Conservation (phyloP, 75 land plant species). For the Adiantum capillusveneris region DNA sequence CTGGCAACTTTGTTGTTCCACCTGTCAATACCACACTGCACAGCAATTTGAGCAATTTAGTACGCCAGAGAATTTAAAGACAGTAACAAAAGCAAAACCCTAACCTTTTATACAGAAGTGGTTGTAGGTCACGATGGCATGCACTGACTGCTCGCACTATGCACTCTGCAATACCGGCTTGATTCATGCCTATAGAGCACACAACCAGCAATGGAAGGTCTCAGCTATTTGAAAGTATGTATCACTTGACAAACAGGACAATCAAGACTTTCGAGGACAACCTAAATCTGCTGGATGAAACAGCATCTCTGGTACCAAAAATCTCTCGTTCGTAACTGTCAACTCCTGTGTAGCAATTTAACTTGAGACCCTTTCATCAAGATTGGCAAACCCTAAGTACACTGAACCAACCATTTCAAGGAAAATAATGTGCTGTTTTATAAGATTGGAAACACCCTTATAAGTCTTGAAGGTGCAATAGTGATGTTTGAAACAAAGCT, state of each 20-base stretch:
- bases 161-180: conserved; percentile 97
- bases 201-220: background rate
- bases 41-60: background rate
- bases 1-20: conserved; percentile 23
- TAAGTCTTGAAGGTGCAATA: too few relatives aligned
- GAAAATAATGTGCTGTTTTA: too few relatives aligned
- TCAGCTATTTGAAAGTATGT: too few relatives aligned
- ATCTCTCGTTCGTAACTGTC: conserved; percentile 90
- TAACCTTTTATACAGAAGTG: conserved; percentile 82
- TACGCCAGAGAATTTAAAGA: too few relatives aligned
- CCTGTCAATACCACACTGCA: conserved; percentile 33
- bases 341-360: conserved; percentile 86
- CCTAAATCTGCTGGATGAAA: conserved; percentile 97
- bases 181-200: conserved; percentile 66
- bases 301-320: conserved; percentile 95
- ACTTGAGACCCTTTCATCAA: too few relatives aligned
- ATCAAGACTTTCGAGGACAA: conserved; percentile 15
- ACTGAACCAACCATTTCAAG: too few relatives aligned
- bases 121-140: conserved; percentile 85
- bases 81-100: background rate
- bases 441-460: too few relatives aligned
- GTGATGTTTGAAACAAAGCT: too few relatives aligned
- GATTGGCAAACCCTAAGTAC: too few relatives aligned
- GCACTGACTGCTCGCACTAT: conserved; percentile 77
- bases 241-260: too few relatives aligned